Evolutionary conservation across 257 asterid species (phyloP).

Genomic region (Henckelia pumila): DNA sequence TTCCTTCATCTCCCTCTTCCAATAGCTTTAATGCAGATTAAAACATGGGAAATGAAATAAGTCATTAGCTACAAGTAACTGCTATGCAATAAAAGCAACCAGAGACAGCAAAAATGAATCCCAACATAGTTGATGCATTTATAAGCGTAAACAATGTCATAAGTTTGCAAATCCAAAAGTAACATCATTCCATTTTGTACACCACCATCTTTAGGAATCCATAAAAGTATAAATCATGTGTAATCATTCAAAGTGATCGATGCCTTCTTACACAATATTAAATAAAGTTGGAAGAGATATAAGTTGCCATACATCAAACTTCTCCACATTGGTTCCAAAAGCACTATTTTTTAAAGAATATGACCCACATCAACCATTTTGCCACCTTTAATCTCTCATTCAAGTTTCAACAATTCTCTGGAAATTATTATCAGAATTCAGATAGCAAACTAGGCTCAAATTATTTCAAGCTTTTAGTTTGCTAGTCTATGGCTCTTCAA

Average conservation of each 20-base stretch:
- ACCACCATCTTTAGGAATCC: background rate
- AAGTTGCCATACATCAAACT: constrained; percentile 10
- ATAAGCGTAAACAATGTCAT: background rate
- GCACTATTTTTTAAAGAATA: background rate
- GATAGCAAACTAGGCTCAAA: background rate
- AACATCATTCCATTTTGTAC: background rate
- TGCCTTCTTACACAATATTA: background rate
- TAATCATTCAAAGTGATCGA: background rate
- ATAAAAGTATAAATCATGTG: background rate
- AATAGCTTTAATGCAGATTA: constrained; percentile 52
- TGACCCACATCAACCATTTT: background rate
- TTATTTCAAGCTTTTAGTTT: background rate
- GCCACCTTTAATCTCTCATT: background rate
- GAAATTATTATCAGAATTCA: background rate
- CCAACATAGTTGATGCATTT: background rate
- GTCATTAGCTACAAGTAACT: constrained; percentile 6
- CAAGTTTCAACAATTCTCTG: constrained; percentile 11
- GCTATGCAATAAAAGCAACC: background rate
- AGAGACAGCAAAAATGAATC: background rate
- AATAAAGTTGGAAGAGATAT: constrained; percentile 5
- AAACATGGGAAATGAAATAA: constrained; percentile 17
- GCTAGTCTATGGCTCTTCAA: background rate
- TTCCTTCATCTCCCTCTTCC: constrained; percentile 97
- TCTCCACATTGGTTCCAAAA: background rate
- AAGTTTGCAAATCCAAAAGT: background rate